Percentiles rank a stretch among this genome's conserved stretches.
Evolutionary conservation across 2,329 filamentous ascomycete species (phyloP).

Genomic region (Cryphonectria japonica): DNA sequence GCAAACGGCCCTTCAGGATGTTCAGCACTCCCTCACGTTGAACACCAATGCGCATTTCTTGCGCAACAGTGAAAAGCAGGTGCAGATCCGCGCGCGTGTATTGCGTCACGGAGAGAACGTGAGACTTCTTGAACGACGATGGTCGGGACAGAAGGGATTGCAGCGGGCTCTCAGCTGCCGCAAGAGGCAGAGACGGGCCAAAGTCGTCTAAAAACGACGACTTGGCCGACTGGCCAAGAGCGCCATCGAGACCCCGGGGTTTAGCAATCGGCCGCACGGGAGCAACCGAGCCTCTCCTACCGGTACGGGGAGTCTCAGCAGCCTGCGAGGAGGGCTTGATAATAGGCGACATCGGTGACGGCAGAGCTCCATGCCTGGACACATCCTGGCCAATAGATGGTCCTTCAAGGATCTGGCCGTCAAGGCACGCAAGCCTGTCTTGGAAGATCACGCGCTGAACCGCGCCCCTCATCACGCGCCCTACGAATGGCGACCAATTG

Average conservation of each 20-base stretch:
- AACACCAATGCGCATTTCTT: constrained; percentile 96
- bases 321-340: constrained; percentile 51
- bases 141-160: constrained; percentile 71
- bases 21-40: constrained; percentile 90
- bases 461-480: constrained; percentile 68
- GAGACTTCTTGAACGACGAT: constrained; percentile 86
- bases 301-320: constrained; percentile 36
- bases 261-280: constrained; percentile 40
- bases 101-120: constrained; percentile 90
- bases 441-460: constrained; percentile 79
- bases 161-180: constrained; percentile 64
- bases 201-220: constrained; percentile 48
- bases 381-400: constrained; percentile 71
- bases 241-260: constrained; percentile 41
- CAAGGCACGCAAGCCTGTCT: constrained; percentile 73
- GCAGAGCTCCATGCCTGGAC: constrained; percentile 66
- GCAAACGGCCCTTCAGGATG: constrained; percentile 80
- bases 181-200: constrained; percentile 49
- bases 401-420: constrained; percentile 64
- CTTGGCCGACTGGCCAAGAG: constrained; percentile 36
- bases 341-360: constrained; percentile 58
- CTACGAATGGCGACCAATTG: constrained; percentile 73
- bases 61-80: constrained; percentile 91
- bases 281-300: constrained; percentile 40
- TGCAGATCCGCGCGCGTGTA: constrained; percentile 89